A percentile compares a stretch with the other conserved stretches of the same genome.
These are phyloP conservation scores for Ilex asprella DNA, from an alignment of 257 asterid species.

Conservation along the genomic window DNA sequence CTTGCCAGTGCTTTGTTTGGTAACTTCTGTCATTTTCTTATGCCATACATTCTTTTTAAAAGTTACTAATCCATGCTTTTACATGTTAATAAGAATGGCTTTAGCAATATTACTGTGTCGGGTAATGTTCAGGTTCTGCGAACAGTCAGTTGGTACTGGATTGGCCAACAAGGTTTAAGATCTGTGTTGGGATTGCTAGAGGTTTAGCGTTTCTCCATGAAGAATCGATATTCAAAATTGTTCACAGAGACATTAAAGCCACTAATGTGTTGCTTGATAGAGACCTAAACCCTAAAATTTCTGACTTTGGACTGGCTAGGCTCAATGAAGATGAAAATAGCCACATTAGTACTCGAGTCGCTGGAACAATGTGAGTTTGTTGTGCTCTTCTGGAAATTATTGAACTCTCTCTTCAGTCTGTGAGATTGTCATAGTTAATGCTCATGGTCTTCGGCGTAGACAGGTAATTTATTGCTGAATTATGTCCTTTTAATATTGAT, in stretches of 20 bases:
- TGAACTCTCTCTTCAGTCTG: too few relatives aligned
- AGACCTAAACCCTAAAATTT: slow-evolving; percentile 15
- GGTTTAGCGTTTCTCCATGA: slow-evolving; percentile 17
- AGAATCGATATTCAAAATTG: slow-evolving; percentile 10
- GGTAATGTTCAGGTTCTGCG: slow-evolving; percentile 3
- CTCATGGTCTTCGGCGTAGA: too few relatives aligned
- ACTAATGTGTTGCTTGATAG: slow-evolving; percentile 15
- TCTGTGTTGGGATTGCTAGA: slow-evolving; percentile 20
- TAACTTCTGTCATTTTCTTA: background rate
- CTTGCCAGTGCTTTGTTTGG: slow-evolving; percentile 5
- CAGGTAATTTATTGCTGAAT: background rate
- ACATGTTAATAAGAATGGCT: background rate
- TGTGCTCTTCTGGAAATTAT: background rate
- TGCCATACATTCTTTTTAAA: too few relatives aligned
- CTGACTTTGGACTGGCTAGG: slow-evolving; percentile 18
- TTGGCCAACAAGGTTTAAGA: slow-evolving; percentile 14
- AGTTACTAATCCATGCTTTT: background rate
- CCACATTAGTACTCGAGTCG: slow-evolving; percentile 17
- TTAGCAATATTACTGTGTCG: background rate
- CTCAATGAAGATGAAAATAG: slow-evolving; percentile 15
- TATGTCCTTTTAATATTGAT: background rate
- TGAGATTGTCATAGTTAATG: too few relatives aligned
- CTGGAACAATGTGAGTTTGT: slow-evolving; percentile 10
- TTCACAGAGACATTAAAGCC: slow-evolving; percentile 20
- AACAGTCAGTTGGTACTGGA: slow-evolving; percentile 5